Evolutionary conservation across 176 grass and related monocot species (phyloP).

Genomic region (Carex pumila): DNA sequence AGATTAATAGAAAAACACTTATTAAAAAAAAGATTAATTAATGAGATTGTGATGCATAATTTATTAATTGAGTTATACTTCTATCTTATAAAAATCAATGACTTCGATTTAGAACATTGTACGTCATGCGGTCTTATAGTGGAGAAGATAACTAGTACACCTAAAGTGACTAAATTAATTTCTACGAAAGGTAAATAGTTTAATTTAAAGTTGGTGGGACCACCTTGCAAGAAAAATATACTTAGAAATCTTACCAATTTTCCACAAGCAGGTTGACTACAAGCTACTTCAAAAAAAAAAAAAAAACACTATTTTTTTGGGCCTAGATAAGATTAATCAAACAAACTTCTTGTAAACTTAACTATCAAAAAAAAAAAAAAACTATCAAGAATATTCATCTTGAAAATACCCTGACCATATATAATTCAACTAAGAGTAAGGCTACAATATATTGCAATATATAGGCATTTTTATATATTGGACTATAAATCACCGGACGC

Average conservation of each 20-base stretch:
- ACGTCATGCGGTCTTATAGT: background rate
- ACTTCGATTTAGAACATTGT: too few species aligned
- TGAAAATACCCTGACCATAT: background rate
- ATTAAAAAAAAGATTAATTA: background rate
- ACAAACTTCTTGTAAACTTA: background rate
- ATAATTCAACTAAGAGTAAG: background rate
- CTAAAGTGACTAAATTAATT: background rate
- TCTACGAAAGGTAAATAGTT: background rate
- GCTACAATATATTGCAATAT: too few species aligned
- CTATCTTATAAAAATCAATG: too few species aligned
- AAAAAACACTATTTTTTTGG: too few species aligned
- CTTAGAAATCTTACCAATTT: background rate
- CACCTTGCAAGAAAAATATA: background rate
- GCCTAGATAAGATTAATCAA: background rate
- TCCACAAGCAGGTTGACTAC: background rate
- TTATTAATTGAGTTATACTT: background rate
- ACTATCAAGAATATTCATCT: background rate
- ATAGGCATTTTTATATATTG: too few species aligned
- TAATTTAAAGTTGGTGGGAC: background rate
- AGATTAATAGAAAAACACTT: too few species aligned
- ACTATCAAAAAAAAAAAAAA: too few species aligned
- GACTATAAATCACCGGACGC: too few species aligned
- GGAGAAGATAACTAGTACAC: background rate
- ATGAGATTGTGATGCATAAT: background rate
- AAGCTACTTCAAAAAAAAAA: background rate